These are phyloP conservation scores for Trichoderma lentiforme DNA, from an alignment of 2,329 filamentous ascomycete genomes.

Conservation along the genomic window DNA sequence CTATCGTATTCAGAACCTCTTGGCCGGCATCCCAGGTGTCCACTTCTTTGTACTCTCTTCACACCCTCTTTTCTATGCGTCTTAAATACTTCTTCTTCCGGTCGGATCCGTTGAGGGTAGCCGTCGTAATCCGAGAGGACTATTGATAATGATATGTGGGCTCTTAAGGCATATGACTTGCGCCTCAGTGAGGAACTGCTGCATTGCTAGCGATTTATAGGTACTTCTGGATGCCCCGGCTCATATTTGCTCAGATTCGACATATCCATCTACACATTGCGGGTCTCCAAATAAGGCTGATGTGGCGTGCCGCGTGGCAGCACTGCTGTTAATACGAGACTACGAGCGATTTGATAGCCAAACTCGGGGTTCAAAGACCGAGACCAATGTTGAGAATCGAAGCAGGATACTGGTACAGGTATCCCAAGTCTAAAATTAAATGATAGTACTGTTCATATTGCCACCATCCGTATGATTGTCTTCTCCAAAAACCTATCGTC, in stretches of 20 bases:
- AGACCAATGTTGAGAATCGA: constrained; percentile 13
- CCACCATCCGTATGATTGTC: not conserved
- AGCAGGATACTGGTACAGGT: constrained; percentile 10
- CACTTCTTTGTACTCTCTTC: constrained; percentile 2
- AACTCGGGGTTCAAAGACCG: constrained; percentile 1
- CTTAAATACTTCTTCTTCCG: not conserved
- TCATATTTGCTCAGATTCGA: not conserved
- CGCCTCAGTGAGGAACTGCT: not conserved
- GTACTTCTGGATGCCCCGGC: constrained; percentile 1
- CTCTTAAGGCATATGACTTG: not conserved
- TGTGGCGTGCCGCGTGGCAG: not conserved
- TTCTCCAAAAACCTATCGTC: not conserved
- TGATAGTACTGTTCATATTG: constrained; percentile 19
- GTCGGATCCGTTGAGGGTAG: not conserved
- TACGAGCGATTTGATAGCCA: not conserved
- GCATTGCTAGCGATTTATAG: not conserved
- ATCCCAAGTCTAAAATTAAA: constrained; percentile 22
- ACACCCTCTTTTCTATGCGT: not conserved
- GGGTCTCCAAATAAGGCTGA: not conserved
- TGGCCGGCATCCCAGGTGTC: not conserved
- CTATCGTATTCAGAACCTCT: not conserved
- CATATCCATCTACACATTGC: not conserved
- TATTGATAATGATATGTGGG: not conserved
- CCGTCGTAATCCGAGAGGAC: constrained; percentile 8
- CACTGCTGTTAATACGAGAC: not conserved